Conservation (phyloP, 2,329 filamentous ascomycete genomes). For the Aspergillus tanneri region DNA sequence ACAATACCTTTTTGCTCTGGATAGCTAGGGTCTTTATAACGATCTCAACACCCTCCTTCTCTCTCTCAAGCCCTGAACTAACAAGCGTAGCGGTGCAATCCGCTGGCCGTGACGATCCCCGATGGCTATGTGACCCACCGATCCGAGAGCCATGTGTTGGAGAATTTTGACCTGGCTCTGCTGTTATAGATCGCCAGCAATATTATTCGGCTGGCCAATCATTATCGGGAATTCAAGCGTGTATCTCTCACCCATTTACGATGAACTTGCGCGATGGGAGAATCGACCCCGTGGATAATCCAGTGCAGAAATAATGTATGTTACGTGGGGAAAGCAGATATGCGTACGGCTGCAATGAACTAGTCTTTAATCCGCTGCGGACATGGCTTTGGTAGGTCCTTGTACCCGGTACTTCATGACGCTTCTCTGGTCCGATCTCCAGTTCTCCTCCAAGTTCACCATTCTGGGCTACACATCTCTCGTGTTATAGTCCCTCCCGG, state of each 20-base stretch:
- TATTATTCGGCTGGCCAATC: slow-evolving; percentile 66
- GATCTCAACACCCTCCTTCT: no score
- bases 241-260: slow-evolving; percentile 78
- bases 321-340: no score
- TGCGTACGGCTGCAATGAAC: no score
- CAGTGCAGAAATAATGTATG: no score
- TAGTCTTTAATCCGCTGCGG: no score
- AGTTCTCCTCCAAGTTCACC: slow-evolving; percentile 62
- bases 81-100: slow-evolving; percentile 18
- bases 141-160: slow-evolving; percentile 73
- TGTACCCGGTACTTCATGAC: slow-evolving; percentile 75
- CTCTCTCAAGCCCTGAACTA: no score
- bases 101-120: slow-evolving; percentile 15
- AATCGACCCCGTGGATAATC: slow-evolving; percentile 73
- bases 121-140: slow-evolving; percentile 67
- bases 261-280: slow-evolving; percentile 81
- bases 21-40: no score
- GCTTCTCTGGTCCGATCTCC: slow-evolving; percentile 68
- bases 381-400: slow-evolving; percentile 68
- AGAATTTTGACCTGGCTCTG: slow-evolving; percentile 74
- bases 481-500: no score
- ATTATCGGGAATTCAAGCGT: slow-evolving; percentile 72
- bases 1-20: slow-evolving; percentile 77
- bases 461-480: slow-evolving; percentile 70
- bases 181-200: slow-evolving; percentile 69